These are phyloP conservation scores for Mortierella sp. DNA, from an alignment of 371 early-diverging fungal genomes.

Conservation along the genomic window DNA sequence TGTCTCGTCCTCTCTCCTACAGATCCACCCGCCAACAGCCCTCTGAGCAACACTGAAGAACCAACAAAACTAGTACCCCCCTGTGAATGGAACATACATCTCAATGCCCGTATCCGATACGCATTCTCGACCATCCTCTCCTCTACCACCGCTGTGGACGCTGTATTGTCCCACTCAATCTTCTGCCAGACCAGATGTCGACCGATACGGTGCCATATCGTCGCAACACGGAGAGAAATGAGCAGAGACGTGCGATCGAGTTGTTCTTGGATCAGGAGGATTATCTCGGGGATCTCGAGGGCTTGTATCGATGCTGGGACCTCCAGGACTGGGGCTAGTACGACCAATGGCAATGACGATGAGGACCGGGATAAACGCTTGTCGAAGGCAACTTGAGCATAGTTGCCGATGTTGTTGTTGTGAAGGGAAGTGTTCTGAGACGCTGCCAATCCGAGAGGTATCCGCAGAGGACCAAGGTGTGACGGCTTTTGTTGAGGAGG, in stretches of 20 bases:
- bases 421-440: background rate
- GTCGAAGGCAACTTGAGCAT: background rate
- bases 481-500: background rate
- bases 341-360: background rate
- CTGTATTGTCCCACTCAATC: constrained; percentile 41
- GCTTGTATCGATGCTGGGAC: background rate
- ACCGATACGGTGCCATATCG: constrained; percentile 30
- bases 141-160: background rate
- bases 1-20: background rate
- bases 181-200: constrained; percentile 31
- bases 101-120: constrained; percentile 32
- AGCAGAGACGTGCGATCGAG: constrained; percentile 26
- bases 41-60: constrained; percentile 21
- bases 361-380: background rate
- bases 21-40: background rate
- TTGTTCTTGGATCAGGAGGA: constrained; percentile 29
- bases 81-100: constrained; percentile 44
- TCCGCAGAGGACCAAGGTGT: background rate
- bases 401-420: background rate
- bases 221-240: constrained; percentile 27
- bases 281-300: constrained; percentile 36
- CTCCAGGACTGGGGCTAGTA: too few relatives aligned
- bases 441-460: background rate
- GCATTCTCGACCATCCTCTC: constrained; percentile 13
- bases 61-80: constrained; percentile 25